These are phyloP conservation scores for Verticillium zaregamsianum DNA, from an alignment of 2,329 filamentous ascomycete species.

Conservation along the genomic window DNA sequence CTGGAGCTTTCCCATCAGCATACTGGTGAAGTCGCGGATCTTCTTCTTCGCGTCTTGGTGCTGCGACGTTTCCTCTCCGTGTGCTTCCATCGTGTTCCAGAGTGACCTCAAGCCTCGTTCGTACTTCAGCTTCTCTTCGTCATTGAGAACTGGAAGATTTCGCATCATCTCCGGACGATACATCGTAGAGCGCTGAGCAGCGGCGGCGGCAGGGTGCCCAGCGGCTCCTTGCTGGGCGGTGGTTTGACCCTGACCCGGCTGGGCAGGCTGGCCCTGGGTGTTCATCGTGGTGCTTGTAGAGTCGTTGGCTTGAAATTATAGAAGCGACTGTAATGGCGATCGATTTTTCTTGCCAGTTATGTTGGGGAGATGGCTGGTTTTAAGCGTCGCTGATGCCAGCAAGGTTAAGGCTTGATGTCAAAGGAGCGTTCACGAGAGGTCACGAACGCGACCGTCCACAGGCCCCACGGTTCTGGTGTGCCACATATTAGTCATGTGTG, in stretches of 20 bases:
- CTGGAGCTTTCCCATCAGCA: conserved; percentile 50
- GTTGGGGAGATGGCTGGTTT: neutral
- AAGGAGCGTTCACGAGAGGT: neutral
- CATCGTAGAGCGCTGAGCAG: conserved; percentile 30
- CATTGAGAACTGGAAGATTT: conserved; percentile 42
- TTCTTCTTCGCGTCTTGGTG: conserved; percentile 51
- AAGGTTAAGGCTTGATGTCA: neutral
- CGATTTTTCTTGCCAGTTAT: neutral
- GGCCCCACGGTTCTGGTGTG: neutral
- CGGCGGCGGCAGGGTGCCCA: conserved; percentile 16
- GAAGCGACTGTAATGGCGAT: neutral
- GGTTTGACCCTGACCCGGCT: conserved; percentile 17
- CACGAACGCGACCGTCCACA: neutral
- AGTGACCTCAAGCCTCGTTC: conserved; percentile 50
- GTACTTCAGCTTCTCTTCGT: conserved; percentile 55
- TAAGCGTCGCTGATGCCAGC: neutral
- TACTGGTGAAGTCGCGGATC: conserved; percentile 56
- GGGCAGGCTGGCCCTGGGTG: conserved; percentile 12
- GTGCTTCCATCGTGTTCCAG: conserved; percentile 48
- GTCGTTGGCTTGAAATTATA: neutral
- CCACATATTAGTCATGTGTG: neutral
- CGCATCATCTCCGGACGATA: conserved; percentile 50
- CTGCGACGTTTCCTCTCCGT: conserved; percentile 40
- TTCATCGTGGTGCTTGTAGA: conserved; percentile 9
- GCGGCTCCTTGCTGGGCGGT: conserved; percentile 16